Conservation (phyloP, 495 filamentous ascomycete species). For the Talaromyces trachyspermus region DNA sequence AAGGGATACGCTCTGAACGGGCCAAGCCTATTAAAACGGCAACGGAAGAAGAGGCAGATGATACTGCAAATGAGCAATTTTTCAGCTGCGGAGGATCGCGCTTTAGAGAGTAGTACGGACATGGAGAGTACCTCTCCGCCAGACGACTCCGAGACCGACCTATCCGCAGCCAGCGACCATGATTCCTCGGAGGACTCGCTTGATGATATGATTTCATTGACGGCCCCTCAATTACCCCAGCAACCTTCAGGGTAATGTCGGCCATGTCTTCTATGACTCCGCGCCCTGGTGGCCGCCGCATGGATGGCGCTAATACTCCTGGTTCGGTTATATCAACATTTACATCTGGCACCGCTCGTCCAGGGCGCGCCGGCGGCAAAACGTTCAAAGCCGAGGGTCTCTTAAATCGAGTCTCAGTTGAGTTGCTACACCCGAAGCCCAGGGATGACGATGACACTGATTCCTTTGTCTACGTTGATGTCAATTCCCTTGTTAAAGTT, state of each 20-base stretch:
- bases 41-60: slow-evolving; percentile 63
- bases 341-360: slow-evolving; percentile 68
- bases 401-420: slow-evolving; percentile 61
- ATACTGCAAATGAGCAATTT: slow-evolving; percentile 82
- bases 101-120: slow-evolving; percentile 50
- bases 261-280: slow-evolving; percentile 66
- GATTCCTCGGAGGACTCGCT: slow-evolving; percentile 71
- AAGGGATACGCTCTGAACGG: slow-evolving; percentile 20
- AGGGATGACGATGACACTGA: slow-evolving; percentile 79
- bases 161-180: slow-evolving; percentile 43
- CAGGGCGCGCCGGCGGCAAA: slow-evolving; percentile 51
- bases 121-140: slow-evolving; percentile 44
- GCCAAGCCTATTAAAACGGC: slow-evolving; percentile 44
- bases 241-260: slow-evolving; percentile 62
- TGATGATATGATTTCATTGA: slow-evolving; percentile 78
- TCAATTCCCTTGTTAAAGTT: slow-evolving; percentile 73
- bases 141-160: slow-evolving; percentile 48
- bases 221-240: slow-evolving; percentile 66
- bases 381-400: slow-evolving; percentile 76
- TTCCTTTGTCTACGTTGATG: slow-evolving; percentile 79
- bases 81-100: slow-evolving; percentile 73
- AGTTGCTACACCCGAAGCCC: slow-evolving; percentile 78
- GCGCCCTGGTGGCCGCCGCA: slow-evolving; percentile 51
- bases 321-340: slow-evolving; percentile 81
- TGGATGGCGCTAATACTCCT: slow-evolving; percentile 65